Base-by-base conservation (phyloP, 768 basidiomycete species). In the Xanthoconium purpureum region DNA sequence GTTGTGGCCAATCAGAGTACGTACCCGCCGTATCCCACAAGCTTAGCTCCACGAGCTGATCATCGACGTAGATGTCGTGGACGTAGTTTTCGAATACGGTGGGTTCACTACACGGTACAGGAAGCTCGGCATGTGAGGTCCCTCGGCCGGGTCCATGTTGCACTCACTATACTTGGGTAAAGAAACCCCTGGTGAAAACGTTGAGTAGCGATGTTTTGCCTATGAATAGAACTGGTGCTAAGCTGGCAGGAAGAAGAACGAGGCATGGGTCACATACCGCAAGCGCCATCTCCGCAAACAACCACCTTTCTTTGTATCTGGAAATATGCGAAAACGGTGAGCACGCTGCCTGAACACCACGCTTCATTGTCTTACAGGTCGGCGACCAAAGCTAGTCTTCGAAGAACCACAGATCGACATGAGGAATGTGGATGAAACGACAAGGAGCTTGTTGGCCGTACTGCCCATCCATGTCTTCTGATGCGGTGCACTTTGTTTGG, bases 1-100 rank as follows among this genome's bases (percentile, higher is more conserved):
- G 17, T n/a, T 24, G 37, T 12, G 48, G 52, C 30, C 38, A 28
- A 24, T n/a, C 54, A 30, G 18, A 39, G 56, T 35, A 52, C 68
- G 56, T 63, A 94, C 96, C 95, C 44, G 96, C 96, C 44, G 96
- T 98, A 70, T 98, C 96, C 96, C 96, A 98, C 60, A 98, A 69
- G 69, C 93, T 92, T 43, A 99, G 78, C 67, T 98, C 95, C 14
- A 98, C 88, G 32, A 82, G 71, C 63, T 92, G 88, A 35, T 92
- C 93, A 61, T 98, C 94, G 29, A 96, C 84, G 62, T 80, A 80
- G 52, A 95, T 77, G 61, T 94, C 91, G 69, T 95, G 91, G 12
- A 96, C 94, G 66, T 96, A 94, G 75, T 98, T 98, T 73, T 98
- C 96, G 63, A 98, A 98, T 5, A 98, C 95, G 28, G 92, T 94